A percentile compares a stretch with the other conserved stretches of the same genome.
Evolutionary conservation across 805 yeast species (phyloP).

Genomic region (Ogataea populi-albae): DNA sequence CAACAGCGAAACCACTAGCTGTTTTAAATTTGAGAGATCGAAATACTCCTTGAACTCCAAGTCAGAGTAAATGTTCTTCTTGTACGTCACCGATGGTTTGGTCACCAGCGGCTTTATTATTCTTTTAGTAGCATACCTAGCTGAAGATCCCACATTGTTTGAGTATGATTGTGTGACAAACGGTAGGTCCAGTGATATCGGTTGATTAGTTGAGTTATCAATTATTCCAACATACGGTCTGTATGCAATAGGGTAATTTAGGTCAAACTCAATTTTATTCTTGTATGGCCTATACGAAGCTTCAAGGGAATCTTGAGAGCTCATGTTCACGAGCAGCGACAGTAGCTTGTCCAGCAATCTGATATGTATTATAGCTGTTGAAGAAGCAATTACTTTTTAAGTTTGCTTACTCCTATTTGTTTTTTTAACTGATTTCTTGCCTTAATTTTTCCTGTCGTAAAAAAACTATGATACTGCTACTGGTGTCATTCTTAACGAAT

Average conservation of each 20-base stretch:
- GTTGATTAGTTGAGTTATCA: slow-evolving; percentile 32
- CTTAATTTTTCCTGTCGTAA: no score
- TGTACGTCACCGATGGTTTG: slow-evolving; percentile 18
- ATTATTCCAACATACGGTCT: slow-evolving; percentile 34
- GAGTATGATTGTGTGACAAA: slow-evolving; percentile 19
- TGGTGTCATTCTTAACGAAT: no score
- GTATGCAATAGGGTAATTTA: slow-evolving; percentile 34
- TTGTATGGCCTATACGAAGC: slow-evolving; percentile 33
- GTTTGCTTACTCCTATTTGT: no score
- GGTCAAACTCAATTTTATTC: slow-evolving; percentile 31
- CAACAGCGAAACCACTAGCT: slow-evolving; percentile 53
- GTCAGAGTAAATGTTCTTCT: slow-evolving; percentile 47
- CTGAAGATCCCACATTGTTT: slow-evolving; percentile 4
- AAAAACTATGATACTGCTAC: no score
- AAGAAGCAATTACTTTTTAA: no score
- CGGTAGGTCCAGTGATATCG: slow-evolving; percentile 34
- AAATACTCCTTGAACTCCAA: slow-evolving; percentile 66
- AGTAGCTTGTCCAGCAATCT: no score
- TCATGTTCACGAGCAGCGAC: no score
- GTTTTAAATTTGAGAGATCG: slow-evolving; percentile 55
- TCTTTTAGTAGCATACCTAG: slow-evolving; percentile 16
- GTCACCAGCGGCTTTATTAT: slow-evolving; percentile 22
- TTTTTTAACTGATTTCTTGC: no score
- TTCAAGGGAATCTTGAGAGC: slow-evolving; percentile 24
- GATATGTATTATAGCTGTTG: no score